Conservation (phyloP, 148 eudicot species). For the Rhododendron molle region DNA sequence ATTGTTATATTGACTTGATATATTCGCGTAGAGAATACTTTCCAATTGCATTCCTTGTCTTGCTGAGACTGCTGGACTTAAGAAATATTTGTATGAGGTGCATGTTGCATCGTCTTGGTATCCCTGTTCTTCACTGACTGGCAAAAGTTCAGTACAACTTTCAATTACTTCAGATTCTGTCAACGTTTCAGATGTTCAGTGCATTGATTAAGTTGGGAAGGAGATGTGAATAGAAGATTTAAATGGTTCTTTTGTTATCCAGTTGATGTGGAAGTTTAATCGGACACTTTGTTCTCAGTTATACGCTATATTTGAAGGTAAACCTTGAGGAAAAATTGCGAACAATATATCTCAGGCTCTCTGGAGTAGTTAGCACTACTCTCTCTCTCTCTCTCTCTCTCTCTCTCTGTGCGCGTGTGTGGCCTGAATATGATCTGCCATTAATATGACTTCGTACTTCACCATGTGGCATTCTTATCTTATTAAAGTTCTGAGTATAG, state of each 20-base stretch:
- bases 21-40: not conserved
- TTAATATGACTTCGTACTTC: not conserved
- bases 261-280: not conserved
- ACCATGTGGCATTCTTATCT: not conserved
- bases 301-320: not conserved
- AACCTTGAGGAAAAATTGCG: not conserved
- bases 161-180: too few relatives aligned
- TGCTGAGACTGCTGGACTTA: not conserved
- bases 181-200: not conserved
- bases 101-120: not conserved
- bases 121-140: not conserved
- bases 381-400: too few relatives aligned
- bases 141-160: not conserved
- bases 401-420: not conserved
- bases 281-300: not conserved
- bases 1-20: not conserved
- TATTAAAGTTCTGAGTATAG: not conserved
- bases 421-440: not conserved
- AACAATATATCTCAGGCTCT: not conserved
- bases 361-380: too few relatives aligned
- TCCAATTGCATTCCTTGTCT: slow-evolving; percentile 1
- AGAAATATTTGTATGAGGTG: not conserved
- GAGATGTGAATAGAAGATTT: not conserved
- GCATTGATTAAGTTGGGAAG: not conserved
- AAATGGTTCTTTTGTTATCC: not conserved